Base-by-base conservation (phyloP, 768 basidiomycete genomes). In the Clitopilus passeckerianus region DNA sequence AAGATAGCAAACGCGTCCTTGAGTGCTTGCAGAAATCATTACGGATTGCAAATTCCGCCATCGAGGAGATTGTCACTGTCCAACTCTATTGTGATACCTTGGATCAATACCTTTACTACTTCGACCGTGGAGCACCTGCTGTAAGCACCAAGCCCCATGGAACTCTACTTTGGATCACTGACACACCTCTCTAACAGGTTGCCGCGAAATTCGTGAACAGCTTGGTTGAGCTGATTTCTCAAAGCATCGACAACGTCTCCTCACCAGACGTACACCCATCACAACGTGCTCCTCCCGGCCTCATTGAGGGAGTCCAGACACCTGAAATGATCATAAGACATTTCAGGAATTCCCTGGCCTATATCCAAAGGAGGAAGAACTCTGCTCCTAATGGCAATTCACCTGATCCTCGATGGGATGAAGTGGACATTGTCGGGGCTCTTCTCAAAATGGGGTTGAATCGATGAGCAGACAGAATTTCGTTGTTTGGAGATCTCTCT, bases 21-120 rank as follows among this genome's bases (percentile, higher is more conserved):
- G 97, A 99, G 72, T 99, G 97, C 69, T 79, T 99, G 33, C 97
- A 99, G 71, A 98, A 98, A 71, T 92, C 95, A 3, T 80, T 98
- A 23, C 86, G 96, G 1, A 98, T 97, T 66, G 97, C 97, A 5
- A 95, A 95, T 67, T 95, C 93, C 2, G 93, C 93, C 23, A 95
- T 94, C 57, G 97, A 98, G 72, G 95, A 98, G 67, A 91, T 98
- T 62, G 92, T 97, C 37, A 98, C 93, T 2, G 89, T 98, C 1
- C 96, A 98, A 69, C 79, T 98, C 7, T 98, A 98, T 70, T 93
- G 93, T 64, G 94, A 98, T 71, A 93, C 96, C 12, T 84, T 99
- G 33, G 96, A 99, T 70, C 91, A 90, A 67, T 98, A 98, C 71
- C 76, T 98, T 41, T 98, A 94, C 72, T 98, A 97, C 74, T 89